These are phyloP conservation scores for Vitis hybrid DNA, from an alignment of 177 flowering plant species.

Conservation along the genomic window DNA sequence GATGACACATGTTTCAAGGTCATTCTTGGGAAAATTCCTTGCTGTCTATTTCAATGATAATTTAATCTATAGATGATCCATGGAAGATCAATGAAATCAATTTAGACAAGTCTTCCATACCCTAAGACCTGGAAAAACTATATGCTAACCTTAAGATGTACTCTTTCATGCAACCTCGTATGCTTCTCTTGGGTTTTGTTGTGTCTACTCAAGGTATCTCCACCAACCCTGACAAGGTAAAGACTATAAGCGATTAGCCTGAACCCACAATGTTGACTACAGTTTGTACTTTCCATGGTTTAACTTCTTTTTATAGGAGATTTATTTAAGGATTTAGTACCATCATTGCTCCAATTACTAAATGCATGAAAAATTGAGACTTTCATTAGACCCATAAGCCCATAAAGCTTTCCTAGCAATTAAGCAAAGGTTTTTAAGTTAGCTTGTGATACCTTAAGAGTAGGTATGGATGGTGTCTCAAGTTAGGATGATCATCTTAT, in stretches of 20 bases:
- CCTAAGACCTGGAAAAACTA: not conserved
- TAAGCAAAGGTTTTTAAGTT: not conserved
- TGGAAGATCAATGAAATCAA: not conserved
- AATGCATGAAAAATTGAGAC: not conserved
- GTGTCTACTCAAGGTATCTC: not conserved
- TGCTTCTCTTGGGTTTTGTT: not conserved
- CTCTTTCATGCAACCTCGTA: not conserved
- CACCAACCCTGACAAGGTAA: not conserved
- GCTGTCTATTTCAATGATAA: not conserved
- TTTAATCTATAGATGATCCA: not conserved
- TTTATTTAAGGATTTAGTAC: not conserved
- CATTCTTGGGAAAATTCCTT: no score
- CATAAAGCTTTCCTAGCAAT: not conserved
- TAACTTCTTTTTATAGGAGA: no score
- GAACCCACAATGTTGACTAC: not conserved
- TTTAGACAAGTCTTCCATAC: not conserved
- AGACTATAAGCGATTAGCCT: not conserved
- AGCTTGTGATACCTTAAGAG: not conserved
- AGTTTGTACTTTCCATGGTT: not conserved
- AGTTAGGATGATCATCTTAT: not conserved
- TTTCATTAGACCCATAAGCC: not conserved
- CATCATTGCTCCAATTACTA: not conserved
- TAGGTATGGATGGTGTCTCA: not conserved
- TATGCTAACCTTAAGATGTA: not conserved
- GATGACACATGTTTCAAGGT: not conserved